Conservation (phyloP, 2,329 filamentous ascomycete genomes). For the Hypoxylon sp. region DNA sequence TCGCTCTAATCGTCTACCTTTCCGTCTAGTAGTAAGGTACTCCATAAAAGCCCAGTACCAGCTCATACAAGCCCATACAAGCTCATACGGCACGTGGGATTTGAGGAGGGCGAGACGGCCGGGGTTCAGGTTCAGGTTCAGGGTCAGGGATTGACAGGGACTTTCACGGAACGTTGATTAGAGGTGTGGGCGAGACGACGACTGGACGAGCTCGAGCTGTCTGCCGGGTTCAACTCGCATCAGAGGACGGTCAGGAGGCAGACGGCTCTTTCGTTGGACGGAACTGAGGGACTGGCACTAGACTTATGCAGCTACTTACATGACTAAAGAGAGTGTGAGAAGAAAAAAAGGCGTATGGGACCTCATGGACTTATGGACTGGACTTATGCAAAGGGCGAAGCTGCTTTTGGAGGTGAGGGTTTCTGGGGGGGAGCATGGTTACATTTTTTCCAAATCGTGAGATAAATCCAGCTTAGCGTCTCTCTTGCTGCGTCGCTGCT, state of each 20-base stretch:
- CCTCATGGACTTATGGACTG: not conserved
- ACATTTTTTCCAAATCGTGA: not conserved
- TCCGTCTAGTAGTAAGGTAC: slow-evolving; percentile 24
- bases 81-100: slow-evolving; percentile 35
- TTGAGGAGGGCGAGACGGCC: no score
- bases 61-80: not conserved
- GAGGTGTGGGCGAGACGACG: slow-evolving; percentile 31
- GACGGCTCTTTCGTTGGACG: no score
- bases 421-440: not conserved
- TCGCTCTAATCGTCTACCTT: slow-evolving; percentile 3
- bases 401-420: slow-evolving; percentile 4
- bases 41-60: no score
- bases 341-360: not conserved
- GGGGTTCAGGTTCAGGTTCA: slow-evolving; percentile 27
- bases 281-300: not conserved
- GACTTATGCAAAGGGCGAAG: slow-evolving; percentile 22
- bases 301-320: no score
- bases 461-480: not conserved
- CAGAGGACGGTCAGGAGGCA: slow-evolving; percentile 34
- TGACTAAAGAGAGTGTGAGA: no score
- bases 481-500: not conserved
- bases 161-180: slow-evolving; percentile 30
- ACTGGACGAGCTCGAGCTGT: slow-evolving; percentile 20
- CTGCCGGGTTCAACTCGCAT: slow-evolving; percentile 35
- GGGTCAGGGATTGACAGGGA: slow-evolving; percentile 28